Evolutionary conservation across 257 asterid genomes (phyloP).

Genomic region (Solanum habrochaites): DNA sequence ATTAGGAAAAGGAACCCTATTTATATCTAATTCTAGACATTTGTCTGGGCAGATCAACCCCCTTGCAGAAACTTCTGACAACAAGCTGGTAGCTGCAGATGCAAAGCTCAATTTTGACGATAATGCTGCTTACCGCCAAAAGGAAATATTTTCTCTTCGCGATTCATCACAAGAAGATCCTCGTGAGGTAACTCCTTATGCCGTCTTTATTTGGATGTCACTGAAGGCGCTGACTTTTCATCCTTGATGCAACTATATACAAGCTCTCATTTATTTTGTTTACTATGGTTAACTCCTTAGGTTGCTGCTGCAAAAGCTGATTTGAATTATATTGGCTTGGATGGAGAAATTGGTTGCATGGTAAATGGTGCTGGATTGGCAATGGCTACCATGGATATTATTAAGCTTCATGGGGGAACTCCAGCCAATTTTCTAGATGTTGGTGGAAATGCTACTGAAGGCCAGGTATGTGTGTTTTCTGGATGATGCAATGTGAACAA

Average conservation of each 20-base stretch:
- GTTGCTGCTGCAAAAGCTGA: constrained; percentile 98
- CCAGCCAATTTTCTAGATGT: constrained; percentile 99
- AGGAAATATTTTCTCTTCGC: constrained; percentile 71
- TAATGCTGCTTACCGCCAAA: constrained; percentile 90
- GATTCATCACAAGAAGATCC: constrained; percentile 98
- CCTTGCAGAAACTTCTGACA: constrained; percentile 91
- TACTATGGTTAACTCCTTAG: constrained; percentile 16
- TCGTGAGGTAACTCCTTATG: constrained; percentile 59
- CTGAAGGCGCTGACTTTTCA: background rate
- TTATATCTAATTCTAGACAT: background rate
- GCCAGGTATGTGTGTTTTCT: constrained; percentile 47
- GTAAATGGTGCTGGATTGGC: constrained; percentile 99
- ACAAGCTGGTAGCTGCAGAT: constrained; percentile 90
- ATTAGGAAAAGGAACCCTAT: background rate
- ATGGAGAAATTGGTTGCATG: constrained; percentile 99
- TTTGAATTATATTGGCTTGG: constrained; percentile 91
- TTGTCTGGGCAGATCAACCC: constrained; percentile 69
- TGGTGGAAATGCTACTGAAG: constrained; percentile 97
- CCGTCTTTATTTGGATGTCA: background rate
- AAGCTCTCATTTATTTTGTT: background rate
- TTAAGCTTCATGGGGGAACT: constrained; percentile 95
- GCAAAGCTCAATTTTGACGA: constrained; percentile 97
- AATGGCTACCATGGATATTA: constrained; percentile 99
- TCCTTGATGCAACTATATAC: background rate
- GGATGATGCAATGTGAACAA: background rate